Conservation (phyloP, 352 stramenopile genomes). For the Elongisporangium undulatum region DNA sequence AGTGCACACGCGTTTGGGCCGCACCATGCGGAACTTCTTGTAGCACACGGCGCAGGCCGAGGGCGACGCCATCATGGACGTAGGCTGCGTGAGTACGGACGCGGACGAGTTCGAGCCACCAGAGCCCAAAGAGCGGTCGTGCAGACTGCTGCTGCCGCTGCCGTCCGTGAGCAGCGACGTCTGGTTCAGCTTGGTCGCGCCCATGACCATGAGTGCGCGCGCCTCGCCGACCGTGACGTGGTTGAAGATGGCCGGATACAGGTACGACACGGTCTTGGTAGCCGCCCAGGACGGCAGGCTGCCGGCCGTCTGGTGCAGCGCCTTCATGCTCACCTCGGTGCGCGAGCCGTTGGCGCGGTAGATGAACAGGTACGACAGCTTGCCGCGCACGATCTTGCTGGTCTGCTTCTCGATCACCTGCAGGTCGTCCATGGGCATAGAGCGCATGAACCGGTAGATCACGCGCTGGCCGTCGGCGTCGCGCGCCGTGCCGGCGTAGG, state of each 20-base stretch:
- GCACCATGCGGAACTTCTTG: slow-evolving; percentile 24
- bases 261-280: slow-evolving; percentile 24
- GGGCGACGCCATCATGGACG: slow-evolving; percentile 5
- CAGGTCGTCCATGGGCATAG: slow-evolving; percentile 34
- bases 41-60: slow-evolving; percentile 18
- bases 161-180: neutral
- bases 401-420: slow-evolving; percentile 4
- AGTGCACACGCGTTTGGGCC: slow-evolving; percentile 7
- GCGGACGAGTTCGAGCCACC: neutral
- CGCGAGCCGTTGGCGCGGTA: slow-evolving; percentile 20
- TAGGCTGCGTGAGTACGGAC: slow-evolving; percentile 2
- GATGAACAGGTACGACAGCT: slow-evolving; percentile 22
- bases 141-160: neutral
- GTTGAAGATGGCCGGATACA: slow-evolving; percentile 19
- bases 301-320: slow-evolving; percentile 19
- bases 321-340: slow-evolving; percentile 21
- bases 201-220: slow-evolving; percentile 14
- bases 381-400: slow-evolving; percentile 15
- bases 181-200: slow-evolving; percentile 9
- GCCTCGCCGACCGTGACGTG: slow-evolving; percentile 21
- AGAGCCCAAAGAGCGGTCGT: neutral
- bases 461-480: slow-evolving; percentile 28
- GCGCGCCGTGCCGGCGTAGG: slow-evolving; percentile 22
- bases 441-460: slow-evolving; percentile 20
- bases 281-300: slow-evolving; percentile 19